phyloP scores from a whole-genome alignment of 768 basidiomycete species.

The Pleurotus pulmonarius region DNA sequence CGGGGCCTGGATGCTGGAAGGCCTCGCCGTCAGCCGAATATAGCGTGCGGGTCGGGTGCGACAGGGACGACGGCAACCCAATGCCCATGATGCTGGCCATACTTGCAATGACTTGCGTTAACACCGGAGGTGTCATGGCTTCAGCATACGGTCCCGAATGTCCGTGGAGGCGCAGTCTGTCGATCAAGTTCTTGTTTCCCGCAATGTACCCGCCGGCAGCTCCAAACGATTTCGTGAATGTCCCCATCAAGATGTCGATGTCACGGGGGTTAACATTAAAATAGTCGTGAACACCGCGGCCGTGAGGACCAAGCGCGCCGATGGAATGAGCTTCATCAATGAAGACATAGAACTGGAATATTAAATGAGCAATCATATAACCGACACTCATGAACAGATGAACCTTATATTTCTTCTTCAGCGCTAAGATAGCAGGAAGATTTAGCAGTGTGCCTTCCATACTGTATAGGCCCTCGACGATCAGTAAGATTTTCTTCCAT shows the following conservation, averaged over 20 bases:
- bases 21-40: conserved; percentile 30
- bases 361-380: not conserved
- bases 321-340: conserved; percentile 98
- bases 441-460: conserved; percentile 98
- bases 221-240: conserved; percentile 94
- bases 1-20: conserved; percentile 63
- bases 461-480: conserved; percentile 94
- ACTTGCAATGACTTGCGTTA: conserved; percentile 86
- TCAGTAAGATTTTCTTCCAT: conserved; percentile 96
- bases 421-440: conserved; percentile 74
- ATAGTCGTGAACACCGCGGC: conserved; percentile 94
- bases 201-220: conserved; percentile 95
- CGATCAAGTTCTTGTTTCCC: conserved; percentile 76
- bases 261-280: conserved; percentile 77
- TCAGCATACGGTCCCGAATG: conserved; percentile 88
- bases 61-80: conserved; percentile 30
- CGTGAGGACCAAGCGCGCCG: conserved; percentile 91
- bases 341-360: conserved; percentile 86
- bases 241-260: conserved; percentile 97
- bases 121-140: conserved; percentile 84
- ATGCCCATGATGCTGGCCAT: conserved; percentile 98
- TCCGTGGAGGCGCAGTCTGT: conserved; percentile 75
- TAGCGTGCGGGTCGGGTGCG: conserved; percentile 21
- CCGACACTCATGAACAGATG: conserved; percentile 12
- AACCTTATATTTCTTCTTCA: conserved; percentile 96